A percentile compares a stretch with the other conserved stretches of the same genome.
Conservation (phyloP, 2,329 filamentous ascomycete genomes). For the Coleophoma cylindrospora region DNA sequence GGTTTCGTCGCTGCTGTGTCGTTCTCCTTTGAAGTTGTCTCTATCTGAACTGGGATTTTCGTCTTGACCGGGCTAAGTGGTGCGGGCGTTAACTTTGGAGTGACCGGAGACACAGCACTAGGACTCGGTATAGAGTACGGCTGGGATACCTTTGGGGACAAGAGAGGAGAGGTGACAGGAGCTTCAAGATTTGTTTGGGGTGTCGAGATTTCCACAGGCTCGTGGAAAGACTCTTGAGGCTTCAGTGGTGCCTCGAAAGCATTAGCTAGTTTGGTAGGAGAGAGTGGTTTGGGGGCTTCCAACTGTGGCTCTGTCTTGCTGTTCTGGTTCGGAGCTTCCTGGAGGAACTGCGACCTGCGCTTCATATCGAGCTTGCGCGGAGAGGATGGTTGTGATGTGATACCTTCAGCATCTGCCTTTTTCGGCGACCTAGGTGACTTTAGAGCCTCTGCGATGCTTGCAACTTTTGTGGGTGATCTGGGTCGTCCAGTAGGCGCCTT, state of each 20-base stretch:
- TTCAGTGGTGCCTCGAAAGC: conserved; percentile 17
- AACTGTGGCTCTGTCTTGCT: conserved; percentile 19
- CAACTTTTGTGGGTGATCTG: neutral
- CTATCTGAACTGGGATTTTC: neutral
- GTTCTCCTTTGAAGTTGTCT: neutral
- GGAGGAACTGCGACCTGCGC: conserved; percentile 53
- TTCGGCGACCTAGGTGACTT: conserved; percentile 17
- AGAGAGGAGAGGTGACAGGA: conserved; percentile 16
- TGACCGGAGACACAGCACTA: conserved; percentile 9
- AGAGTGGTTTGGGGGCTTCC: conserved; percentile 23
- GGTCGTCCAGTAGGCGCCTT: neutral
- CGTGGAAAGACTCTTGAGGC: neutral
- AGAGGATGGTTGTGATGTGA: conserved; percentile 40
- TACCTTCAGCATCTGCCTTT: conserved; percentile 26
- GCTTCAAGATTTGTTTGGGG: conserved; percentile 14
- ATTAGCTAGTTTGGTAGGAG: conserved; percentile 23
- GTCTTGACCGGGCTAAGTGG: conserved; percentile 10
- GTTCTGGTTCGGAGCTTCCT: conserved; percentile 29
- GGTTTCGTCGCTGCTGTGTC: neutral
- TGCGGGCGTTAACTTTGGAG: conserved; percentile 10
- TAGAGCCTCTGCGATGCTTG: neutral
- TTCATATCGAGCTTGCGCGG: conserved; percentile 55
- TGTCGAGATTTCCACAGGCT: conserved; percentile 5
- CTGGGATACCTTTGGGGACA: conserved; percentile 5
- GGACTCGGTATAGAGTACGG: conserved; percentile 3